Evolutionary conservation across 2,329 filamentous ascomycete species (phyloP).

Genomic region (Pseudocercospora musae): DNA sequence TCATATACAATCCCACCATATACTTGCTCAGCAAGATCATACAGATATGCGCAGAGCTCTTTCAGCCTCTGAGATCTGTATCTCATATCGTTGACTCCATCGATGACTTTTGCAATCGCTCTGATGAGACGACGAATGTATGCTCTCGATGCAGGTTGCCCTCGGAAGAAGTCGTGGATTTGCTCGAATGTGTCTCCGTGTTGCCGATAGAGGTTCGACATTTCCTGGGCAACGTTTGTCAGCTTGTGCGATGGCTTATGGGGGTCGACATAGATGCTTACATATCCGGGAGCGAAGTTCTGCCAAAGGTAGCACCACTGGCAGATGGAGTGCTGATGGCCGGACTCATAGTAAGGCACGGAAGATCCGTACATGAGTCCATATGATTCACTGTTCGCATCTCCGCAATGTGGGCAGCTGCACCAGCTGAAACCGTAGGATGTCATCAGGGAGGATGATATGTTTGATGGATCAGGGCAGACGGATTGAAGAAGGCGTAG

Average conservation of each 20-base stretch:
- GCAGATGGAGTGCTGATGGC: constrained; percentile 9
- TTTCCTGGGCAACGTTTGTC: too few relatives aligned
- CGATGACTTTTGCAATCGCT: constrained; percentile 4
- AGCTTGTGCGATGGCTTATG: too few relatives aligned
- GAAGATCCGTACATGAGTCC: neutral
- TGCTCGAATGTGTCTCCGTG: constrained; percentile 6
- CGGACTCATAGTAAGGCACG: constrained; percentile 6
- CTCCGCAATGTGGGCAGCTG: constrained; percentile 9
- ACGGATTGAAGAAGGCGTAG: neutral
- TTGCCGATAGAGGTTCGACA: constrained; percentile 6
- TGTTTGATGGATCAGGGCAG: neutral
- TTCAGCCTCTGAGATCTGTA: constrained; percentile 2
- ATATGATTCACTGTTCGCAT: neutral
- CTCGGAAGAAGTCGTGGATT: constrained; percentile 10
- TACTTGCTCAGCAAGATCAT: neutral
- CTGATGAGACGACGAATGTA: constrained; percentile 3
- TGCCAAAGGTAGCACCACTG: constrained; percentile 9
- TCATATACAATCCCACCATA: neutral
- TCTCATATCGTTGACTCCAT: constrained; percentile 9
- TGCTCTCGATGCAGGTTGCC: neutral
- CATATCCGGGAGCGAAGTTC: constrained; percentile 9
- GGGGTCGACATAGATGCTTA: neutral
- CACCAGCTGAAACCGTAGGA: constrained; percentile 12
- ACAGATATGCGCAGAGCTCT: neutral
- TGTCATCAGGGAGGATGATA: constrained; percentile 4